Evolutionary conservation across 1,284 basidiomycete genomes (phyloP), one percentile per base, ranked within the genome.

Genomic region (Pascua guehoae): DNA sequence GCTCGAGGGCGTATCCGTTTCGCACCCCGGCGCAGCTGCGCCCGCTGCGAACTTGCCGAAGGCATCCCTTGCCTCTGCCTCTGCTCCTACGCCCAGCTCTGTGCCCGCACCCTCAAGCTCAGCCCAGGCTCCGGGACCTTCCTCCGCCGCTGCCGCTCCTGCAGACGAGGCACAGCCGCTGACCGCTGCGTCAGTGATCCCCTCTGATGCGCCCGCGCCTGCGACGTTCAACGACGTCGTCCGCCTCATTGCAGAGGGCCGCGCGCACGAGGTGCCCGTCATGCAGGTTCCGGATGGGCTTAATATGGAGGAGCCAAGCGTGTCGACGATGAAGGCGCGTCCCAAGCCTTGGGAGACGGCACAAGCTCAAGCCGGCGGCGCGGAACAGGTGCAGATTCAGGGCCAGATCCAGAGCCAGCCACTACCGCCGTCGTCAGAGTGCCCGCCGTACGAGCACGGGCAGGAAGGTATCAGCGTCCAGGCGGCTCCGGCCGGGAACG

Each of bases 201-300:
- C 37, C 47, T 4, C 45, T 18, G 18, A 17, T 11, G 37, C 17
- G 18, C 52, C 45, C 48, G 16, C 45, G 54, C 39, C 47, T 58
- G 52, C 50, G 24, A 32, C 52, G 39, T 62, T 62, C 44, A 45
- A 51, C 37, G 49, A 62, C 37, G 52, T 62, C 24, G 61, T 62
- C 12, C 54, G 57, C 36, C 57, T 74, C 45, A 71, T 74, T 24
- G 56, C 62, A 16, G 66, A 67, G 18, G 71, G 71, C 0, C 57
- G 66, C 47, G 70, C 69, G 18, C 61, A 51, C 24, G 68, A 73
- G 50, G 62, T 74, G 9, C 56, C 57, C 14, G 46, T 59, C 11
- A 54, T 57, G 40, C 51, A 64, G 17, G 65, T 74, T 32, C 67
- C 69, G 1, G 67, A 74, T 37, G 62, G 60, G 9, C 49, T 71